Conservation (phyloP, 306 rosid species). For the Trifolium dubium region DNA sequence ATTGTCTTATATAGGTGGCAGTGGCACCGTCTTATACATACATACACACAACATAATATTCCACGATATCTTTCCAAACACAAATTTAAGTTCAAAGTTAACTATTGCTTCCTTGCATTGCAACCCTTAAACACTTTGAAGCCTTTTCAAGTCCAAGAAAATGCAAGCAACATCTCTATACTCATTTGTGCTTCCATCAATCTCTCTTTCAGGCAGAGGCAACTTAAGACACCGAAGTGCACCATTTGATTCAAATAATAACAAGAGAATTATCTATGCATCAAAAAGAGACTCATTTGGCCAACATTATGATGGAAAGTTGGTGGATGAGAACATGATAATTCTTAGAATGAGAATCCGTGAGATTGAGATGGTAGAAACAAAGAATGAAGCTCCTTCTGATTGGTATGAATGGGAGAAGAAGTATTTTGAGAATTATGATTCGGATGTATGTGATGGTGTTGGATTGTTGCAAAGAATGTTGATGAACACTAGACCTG, state of each 20-base stretch:
- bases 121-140: neutral
- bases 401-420: conserved; percentile 72
- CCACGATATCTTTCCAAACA: conserved; percentile 1
- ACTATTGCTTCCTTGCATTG: neutral
- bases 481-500: conserved; percentile 63
- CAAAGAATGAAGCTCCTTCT: conserved; percentile 21
- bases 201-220: neutral
- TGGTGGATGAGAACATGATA: conserved; percentile 65
- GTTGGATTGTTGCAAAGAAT: conserved; percentile 58
- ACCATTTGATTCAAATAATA: conserved; percentile 15
- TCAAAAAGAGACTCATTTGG: conserved; percentile 46
- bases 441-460: conserved; percentile 45
- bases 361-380: conserved; percentile 46
- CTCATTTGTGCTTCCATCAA: conserved; percentile 24
- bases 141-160: neutral
- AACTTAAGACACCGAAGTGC: neutral
- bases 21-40: conserved; percentile 6
- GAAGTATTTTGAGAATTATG: conserved; percentile 47
- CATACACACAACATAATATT: too few species aligned
- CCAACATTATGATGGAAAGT: conserved; percentile 51
- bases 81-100: neutral
- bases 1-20: conserved; percentile 7
- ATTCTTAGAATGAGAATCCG: conserved; percentile 60
- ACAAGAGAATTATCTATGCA: conserved; percentile 34
- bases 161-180: conserved; percentile 41